Conservation (phyloP, 1,139 yeast species). For the Geotrichum citri-aurantii region DNA sequence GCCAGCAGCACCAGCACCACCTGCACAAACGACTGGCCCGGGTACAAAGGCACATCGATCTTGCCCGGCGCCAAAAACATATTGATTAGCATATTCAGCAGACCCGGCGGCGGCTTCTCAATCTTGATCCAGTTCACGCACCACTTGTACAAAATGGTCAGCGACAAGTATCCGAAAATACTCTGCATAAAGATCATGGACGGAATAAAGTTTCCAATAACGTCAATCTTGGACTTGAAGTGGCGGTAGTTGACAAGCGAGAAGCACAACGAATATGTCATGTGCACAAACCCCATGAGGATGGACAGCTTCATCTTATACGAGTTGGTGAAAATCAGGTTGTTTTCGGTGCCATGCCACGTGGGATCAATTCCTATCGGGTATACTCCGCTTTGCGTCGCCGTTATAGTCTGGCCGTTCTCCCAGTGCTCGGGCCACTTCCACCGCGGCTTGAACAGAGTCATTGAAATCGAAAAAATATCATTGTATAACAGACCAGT, state of each 20-base stretch:
- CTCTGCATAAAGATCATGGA: conserved; percentile 93
- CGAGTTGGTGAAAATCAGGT: conserved; percentile 81
- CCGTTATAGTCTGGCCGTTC: conserved; percentile 57
- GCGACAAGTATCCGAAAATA: conserved; percentile 83
- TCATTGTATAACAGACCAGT: conserved; percentile 94
- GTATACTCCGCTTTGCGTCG: conserved; percentile 62
- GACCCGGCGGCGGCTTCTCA: conserved; percentile 79
- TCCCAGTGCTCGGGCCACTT: conserved; percentile 73
- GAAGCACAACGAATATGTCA: conserved; percentile 84
- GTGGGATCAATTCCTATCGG: conserved; percentile 85
- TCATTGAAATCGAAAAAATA: conserved; percentile 83
- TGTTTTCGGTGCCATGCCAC: conserved; percentile 97
- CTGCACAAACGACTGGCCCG: conserved; percentile 81
- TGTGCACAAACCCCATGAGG: conserved; percentile 89
- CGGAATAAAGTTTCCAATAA: conserved; percentile 89
- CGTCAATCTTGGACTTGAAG: conserved; percentile 73
- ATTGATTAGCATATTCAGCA: conserved; percentile 88
- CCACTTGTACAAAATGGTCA: conserved; percentile 92
- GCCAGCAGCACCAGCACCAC: conserved; percentile 69
- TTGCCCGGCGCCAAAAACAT: conserved; percentile 94
- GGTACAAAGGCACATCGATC: conserved; percentile 74
- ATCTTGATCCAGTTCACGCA: conserved; percentile 80
- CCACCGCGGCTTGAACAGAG: conserved; percentile 86
- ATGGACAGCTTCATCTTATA: conserved; percentile 95
- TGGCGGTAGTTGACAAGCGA: conserved; percentile 74